phyloP scores from a whole-genome alignment of 1,284 basidiomycete species.

The Flammula alnicola region DNA sequence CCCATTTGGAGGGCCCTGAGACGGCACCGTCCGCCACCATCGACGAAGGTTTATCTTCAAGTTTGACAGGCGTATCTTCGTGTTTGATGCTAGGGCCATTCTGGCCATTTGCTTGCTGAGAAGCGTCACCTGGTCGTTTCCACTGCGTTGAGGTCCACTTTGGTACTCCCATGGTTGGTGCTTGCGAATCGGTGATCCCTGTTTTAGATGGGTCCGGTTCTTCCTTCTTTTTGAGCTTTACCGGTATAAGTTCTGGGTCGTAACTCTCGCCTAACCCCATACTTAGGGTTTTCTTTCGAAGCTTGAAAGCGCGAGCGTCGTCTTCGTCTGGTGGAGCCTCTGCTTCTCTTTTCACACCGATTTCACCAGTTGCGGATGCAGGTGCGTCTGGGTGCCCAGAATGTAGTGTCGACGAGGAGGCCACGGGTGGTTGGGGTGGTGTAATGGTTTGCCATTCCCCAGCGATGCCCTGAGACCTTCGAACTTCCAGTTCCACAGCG shows the following conservation, averaged over 20 bases:
- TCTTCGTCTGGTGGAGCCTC: conserved; percentile 52
- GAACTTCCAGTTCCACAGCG: conserved; percentile 60
- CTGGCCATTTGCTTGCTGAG: conserved; percentile 4
- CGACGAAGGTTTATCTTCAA: conserved; percentile 9
- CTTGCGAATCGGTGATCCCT: conserved; percentile 9
- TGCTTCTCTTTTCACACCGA: conserved; percentile 43
- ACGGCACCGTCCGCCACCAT: conserved; percentile 1
- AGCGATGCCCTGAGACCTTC: conserved; percentile 70
- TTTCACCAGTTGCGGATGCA: conserved; percentile 10
- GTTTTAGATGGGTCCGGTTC: conserved; percentile 31
- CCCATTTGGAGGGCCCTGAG: conserved; percentile 33
- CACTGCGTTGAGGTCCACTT: conserved; percentile 40
- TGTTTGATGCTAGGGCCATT: neutral
- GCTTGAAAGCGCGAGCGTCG: conserved; percentile 65
- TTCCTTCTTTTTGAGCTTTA: conserved; percentile 64
- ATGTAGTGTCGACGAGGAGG: conserved; percentile 18
- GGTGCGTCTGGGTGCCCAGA: conserved; percentile 14
- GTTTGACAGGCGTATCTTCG: conserved; percentile 4
- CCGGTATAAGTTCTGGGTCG: conserved; percentile 67
- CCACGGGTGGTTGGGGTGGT: conserved; percentile 33
- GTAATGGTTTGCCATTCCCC: conserved; percentile 87
- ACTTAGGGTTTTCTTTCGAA: conserved; percentile 60
- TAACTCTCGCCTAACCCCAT: conserved; percentile 72
- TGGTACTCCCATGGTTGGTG: conserved; percentile 19
- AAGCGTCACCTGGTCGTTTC: conserved; percentile 31